Conservation (phyloP, 164 flowering plant species). For the Vitis riparia region DNA sequence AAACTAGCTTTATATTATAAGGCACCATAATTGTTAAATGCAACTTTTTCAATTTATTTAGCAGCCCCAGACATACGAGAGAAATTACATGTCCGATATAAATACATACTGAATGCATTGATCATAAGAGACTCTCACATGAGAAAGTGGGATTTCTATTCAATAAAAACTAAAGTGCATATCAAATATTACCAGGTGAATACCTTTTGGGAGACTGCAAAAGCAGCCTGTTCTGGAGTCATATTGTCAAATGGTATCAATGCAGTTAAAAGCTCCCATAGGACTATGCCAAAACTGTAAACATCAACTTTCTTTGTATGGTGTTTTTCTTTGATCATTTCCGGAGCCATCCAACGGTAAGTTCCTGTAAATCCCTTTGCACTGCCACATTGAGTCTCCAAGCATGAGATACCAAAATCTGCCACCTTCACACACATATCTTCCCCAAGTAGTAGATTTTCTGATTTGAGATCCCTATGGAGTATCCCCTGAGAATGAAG, state of each 20-base stretch:
- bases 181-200: background rate
- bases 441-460: conserved; percentile 79
- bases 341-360: conserved; percentile 99
- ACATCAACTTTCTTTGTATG: conserved; percentile 95
- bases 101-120: no score
- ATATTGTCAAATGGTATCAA: conserved; percentile 85
- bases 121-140: no score
- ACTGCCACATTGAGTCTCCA: conserved; percentile 83
- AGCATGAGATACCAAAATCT: conserved; percentile 95
- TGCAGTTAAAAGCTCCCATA: conserved; percentile 95
- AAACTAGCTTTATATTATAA: no score
- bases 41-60: no score
- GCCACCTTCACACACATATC: conserved; percentile 91
- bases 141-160: no score
- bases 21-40: no score
- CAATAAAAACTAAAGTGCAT: no score
- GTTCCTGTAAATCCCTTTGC: conserved; percentile 89
- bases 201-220: conserved; percentile 97
- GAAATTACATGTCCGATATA: no score
- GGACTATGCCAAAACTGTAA: conserved; percentile 90
- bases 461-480: conserved; percentile 94
- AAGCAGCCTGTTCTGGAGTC: conserved; percentile 99
- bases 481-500: conserved; percentile 88
- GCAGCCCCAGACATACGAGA: no score
- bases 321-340: conserved; percentile 85